Conservation (phyloP, 257 asterid species). For the Solanum sejunctum region DNA sequence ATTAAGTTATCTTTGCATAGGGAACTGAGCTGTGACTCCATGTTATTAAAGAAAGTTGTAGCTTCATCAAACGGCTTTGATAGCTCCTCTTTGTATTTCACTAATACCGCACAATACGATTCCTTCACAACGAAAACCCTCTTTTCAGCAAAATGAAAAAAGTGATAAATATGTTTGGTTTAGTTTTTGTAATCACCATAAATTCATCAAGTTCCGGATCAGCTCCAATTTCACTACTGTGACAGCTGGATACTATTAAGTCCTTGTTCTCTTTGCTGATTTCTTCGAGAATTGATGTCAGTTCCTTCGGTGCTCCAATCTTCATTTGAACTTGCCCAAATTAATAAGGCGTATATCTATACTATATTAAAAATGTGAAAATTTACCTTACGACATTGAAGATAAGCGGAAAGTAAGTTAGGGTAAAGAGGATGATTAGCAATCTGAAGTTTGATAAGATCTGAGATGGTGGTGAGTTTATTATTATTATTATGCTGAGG, state of each 20-base stretch:
- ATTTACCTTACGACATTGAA: constrained; percentile 63
- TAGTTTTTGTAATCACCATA: constrained; percentile 35
- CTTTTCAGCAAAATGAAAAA: background rate
- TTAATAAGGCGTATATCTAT: background rate
- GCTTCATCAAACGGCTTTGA: constrained; percentile 80
- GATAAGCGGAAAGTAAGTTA: constrained; percentile 52
- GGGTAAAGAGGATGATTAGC: constrained; percentile 85
- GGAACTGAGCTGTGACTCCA: constrained; percentile 48
- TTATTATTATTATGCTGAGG: background rate
- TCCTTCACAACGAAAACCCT: constrained; percentile 19
- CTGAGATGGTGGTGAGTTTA: constrained; percentile 16
- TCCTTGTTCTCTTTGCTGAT: constrained; percentile 37
- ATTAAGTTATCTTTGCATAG: constrained; percentile 57
- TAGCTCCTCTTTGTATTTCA: constrained; percentile 52
- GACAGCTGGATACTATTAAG: background rate
- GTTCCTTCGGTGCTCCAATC: constrained; percentile 76
- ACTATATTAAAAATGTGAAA: too few relatives aligned
- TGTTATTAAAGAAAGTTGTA: constrained; percentile 47
- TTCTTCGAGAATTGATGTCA: constrained; percentile 61
- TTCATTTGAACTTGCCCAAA: background rate
- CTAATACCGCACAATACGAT: constrained; percentile 56
- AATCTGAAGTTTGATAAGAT: constrained; percentile 57
- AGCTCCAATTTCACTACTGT: constrained; percentile 28
- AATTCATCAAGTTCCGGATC: constrained; percentile 78
- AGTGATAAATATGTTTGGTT: background rate